phyloP scores from a whole-genome alignment of 768 basidiomycete species.

The Mycena haematopus region DNA sequence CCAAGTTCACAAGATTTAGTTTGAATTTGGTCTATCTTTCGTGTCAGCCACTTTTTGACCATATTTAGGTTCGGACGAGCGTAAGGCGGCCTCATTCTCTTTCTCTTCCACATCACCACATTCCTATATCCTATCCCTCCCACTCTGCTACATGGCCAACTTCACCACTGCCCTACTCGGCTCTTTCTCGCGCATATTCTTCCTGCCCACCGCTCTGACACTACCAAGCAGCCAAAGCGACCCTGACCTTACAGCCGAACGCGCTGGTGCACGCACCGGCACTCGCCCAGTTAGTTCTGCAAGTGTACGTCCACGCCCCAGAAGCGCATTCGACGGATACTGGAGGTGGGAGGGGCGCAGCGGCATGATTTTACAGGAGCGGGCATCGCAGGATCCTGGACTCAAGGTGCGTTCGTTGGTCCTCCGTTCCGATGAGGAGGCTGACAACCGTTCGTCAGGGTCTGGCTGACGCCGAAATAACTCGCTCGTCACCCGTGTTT shows the following conservation, averaged over 20 bases:
- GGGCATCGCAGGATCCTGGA: neutral
- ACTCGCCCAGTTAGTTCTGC: conserved; percentile 14
- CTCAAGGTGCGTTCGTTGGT: conserved; percentile 14
- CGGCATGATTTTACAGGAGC: conserved; percentile 14
- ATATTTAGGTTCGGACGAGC: neutral
- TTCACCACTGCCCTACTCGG: conserved; percentile 26
- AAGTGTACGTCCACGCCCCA: conserved; percentile 11
- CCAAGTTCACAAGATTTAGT: no score
- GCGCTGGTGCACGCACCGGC: neutral
- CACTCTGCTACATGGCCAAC: conserved; percentile 17
- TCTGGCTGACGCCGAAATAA: conserved; percentile 7
- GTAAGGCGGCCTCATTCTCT: neutral
- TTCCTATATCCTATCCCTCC: conserved; percentile 13
- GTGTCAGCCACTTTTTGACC: conserved; percentile 13
- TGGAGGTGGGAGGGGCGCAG: conserved; percentile 22
- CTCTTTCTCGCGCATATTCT: conserved; percentile 28
- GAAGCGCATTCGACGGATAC: conserved; percentile 24
- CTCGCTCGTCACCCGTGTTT: conserved; percentile 21
- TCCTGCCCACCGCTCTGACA: neutral
- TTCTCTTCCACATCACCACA: conserved; percentile 15
- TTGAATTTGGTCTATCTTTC: neutral
- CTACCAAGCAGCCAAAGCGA: conserved; percentile 20
- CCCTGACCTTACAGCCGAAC: conserved; percentile 4
- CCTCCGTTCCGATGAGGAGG: neutral
- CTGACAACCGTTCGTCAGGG: conserved; percentile 1